phyloP scores from a whole-genome alignment of 1,139 yeast species.

The Scheffersomyces titani region DNA sequence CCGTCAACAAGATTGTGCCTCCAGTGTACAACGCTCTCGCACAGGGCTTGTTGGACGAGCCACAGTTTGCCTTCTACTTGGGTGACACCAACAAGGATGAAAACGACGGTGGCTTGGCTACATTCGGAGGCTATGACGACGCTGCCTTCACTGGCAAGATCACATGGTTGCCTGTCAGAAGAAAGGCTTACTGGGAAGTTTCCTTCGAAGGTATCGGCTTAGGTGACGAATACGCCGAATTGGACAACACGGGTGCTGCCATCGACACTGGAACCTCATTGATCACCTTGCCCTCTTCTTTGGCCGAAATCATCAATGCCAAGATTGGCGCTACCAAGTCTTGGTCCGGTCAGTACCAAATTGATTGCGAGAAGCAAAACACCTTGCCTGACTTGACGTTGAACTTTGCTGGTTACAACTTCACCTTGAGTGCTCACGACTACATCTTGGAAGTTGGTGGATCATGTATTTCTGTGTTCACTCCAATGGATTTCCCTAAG shows the following conservation, averaged over 20 bases:
- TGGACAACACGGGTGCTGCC: constrained; percentile 89
- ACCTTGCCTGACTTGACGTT: constrained; percentile 87
- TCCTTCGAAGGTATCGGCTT: constrained; percentile 84
- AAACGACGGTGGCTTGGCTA: constrained; percentile 80
- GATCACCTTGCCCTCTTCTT: constrained; percentile 88
- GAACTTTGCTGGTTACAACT: constrained; percentile 85
- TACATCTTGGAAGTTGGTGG: constrained; percentile 93
- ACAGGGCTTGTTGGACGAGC: constrained; percentile 76
- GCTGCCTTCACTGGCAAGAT: constrained; percentile 75
- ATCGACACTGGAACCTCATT: constrained; percentile 98
- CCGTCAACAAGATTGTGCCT: constrained; percentile 87
- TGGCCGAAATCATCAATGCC: constrained; percentile 92
- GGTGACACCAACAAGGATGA: constrained; percentile 71
- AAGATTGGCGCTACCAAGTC: constrained; percentile 96
- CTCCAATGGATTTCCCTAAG: constrained; percentile 96
- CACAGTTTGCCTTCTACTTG: constrained; percentile 85
- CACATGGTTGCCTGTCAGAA: constrained; percentile 95
- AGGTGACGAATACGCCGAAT: constrained; percentile 87
- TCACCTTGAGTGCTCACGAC: constrained; percentile 83
- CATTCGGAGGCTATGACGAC: constrained; percentile 91
- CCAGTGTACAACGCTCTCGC: constrained; percentile 89
- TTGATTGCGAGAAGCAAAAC: constrained; percentile 85
- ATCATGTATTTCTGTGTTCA: constrained; percentile 91
- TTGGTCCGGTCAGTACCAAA: constrained; percentile 95
- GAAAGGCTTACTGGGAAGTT: constrained; percentile 99